Evolutionary conservation across 192 early-diverging fungal species (phyloP).

Genomic region (Coemansia sp.): DNA sequence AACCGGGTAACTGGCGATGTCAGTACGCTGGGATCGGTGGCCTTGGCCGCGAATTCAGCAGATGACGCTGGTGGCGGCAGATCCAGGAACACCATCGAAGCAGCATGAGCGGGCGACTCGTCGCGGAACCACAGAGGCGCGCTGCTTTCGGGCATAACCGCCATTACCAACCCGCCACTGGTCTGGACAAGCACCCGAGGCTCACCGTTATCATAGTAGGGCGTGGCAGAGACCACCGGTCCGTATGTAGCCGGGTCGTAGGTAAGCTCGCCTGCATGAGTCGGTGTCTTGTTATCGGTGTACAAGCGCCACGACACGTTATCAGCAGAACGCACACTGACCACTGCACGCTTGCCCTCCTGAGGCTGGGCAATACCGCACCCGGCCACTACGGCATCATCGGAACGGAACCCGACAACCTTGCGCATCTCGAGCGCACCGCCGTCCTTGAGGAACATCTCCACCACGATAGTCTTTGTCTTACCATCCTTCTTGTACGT

Average conservation of each 20-base stretch:
- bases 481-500: slow-evolving; percentile 37
- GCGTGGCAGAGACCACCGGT: slow-evolving; percentile 21
- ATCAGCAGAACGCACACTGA: slow-evolving; percentile 16
- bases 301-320: slow-evolving; percentile 31
- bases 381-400: slow-evolving; percentile 13
- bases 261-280: slow-evolving; percentile 22
- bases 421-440: slow-evolving; percentile 48
- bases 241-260: slow-evolving; percentile 50
- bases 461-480: slow-evolving; percentile 48
- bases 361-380: slow-evolving; percentile 5
- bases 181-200: slow-evolving; percentile 60
- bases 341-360: slow-evolving; percentile 6
- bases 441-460: slow-evolving; percentile 31
- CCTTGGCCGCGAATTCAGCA: slow-evolving; percentile 39
- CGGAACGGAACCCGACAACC: slow-evolving; percentile 26
- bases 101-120: slow-evolving; percentile 76
- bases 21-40: slow-evolving; percentile 57
- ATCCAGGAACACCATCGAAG: slow-evolving; percentile 76
- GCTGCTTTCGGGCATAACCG: slow-evolving; percentile 51
- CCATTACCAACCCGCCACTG: slow-evolving; percentile 60
- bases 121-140: slow-evolving; percentile 77
- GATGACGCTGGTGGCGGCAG: slow-evolving; percentile 66
- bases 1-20: slow-evolving; percentile 65
- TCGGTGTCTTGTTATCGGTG: slow-evolving; percentile 16
- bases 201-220: slow-evolving; percentile 16